Percentiles rank a stretch among this genome's conserved stretches.
phyloP scores from a whole-genome alignment of 2,329 filamentous ascomycete species.

The Aphanocladium album region DNA sequence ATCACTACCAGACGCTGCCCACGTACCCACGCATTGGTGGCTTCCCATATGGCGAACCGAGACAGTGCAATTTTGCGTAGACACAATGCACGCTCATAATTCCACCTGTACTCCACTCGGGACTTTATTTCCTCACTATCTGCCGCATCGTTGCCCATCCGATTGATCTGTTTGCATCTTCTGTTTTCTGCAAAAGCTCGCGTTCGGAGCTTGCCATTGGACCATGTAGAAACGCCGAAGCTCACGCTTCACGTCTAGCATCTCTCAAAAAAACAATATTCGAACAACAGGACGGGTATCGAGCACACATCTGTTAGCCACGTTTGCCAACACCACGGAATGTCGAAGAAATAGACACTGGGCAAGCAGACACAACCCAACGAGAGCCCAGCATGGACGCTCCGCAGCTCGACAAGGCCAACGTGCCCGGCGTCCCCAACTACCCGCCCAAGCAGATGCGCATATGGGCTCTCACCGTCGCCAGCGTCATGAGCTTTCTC shows the following conservation, averaged over 20 bases:
- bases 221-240: background rate
- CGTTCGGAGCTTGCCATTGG: background rate
- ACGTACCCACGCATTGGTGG: background rate
- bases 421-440: background rate
- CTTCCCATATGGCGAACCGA: background rate
- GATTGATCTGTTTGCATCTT: background rate
- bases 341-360: background rate
- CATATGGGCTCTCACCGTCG: background rate
- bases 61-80: background rate
- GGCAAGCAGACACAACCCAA: background rate
- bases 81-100: background rate
- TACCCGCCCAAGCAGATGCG: background rate
- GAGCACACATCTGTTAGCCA: too few relatives aligned
- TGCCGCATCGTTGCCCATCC: background rate
- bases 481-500: slow-evolving; percentile 31
- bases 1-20: background rate
- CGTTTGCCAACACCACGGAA: too few relatives aligned
- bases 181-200: background rate
- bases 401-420: background rate
- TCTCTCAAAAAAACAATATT: background rate
- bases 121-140: background rate
- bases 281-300: background rate
- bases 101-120: background rate
- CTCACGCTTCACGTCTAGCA: background rate
- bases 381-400: background rate